phyloP scores from a whole-genome alignment of 257 asterid species.

The Fraxinus cuspidata region DNA sequence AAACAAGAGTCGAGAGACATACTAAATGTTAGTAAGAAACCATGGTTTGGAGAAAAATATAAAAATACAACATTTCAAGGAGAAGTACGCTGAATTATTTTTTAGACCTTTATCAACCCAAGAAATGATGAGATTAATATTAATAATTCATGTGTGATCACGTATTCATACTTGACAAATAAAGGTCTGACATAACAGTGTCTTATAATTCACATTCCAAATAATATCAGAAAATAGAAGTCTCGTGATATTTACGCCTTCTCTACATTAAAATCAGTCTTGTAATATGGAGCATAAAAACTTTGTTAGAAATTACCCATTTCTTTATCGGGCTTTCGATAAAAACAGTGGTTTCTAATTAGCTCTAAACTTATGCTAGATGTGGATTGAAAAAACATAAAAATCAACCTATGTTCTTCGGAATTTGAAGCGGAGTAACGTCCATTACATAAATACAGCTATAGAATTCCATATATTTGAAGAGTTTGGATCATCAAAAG shows the following conservation, averaged over 20 bases:
- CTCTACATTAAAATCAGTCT: not conserved
- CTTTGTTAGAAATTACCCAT: not conserved
- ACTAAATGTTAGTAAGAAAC: conserved; percentile 7
- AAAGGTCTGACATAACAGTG: not conserved
- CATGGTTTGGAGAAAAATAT: not conserved
- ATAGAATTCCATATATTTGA: not conserved
- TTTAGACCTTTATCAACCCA: not conserved
- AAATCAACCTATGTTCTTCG: not conserved
- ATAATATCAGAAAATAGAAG: not conserved
- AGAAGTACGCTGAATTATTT: not conserved
- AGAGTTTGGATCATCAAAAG: not conserved
- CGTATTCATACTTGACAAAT: not conserved
- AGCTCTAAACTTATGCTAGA: not conserved
- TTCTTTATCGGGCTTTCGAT: not conserved
- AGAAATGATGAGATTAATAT: not conserved
- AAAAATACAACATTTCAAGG: not conserved
- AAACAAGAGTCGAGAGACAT: conserved; percentile 9
- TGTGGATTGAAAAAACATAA: not conserved
- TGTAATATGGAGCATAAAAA: not conserved
- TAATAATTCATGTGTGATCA: not conserved
- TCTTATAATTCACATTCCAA: not conserved
- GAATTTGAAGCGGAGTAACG: not conserved
- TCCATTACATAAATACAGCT: not conserved
- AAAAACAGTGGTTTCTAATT: not conserved
- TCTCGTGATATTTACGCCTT: not conserved